Evolutionary conservation across 2,329 filamentous ascomycete genomes (phyloP), one percentile per base, ranked within the genome.

Genomic region (Boeremia lycopersici): DNA sequence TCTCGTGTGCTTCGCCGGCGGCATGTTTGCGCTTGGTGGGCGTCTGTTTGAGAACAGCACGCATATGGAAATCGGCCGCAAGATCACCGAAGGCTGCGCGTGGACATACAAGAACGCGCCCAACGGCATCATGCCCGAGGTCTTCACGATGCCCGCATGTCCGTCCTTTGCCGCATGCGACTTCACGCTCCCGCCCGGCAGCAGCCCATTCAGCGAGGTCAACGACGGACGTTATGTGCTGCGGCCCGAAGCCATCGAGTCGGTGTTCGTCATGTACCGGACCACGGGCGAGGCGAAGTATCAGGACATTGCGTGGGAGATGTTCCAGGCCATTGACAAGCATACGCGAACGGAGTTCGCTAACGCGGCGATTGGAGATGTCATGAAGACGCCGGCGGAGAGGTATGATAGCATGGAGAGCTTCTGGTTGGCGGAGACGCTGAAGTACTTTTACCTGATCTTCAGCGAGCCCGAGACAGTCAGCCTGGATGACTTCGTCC

Each of bases 101-200:
- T 87, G 83, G 83, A 79, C 84, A 2, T 87, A 87, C 67, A 78
- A 81, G 57, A 75, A 79, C 12, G 79, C 81, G 8, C 79, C 80
- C 1, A 76, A 80, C 1, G 84, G 84, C 1, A 81, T 87, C 54
- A 87, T 87, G 84, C 84, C 85, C 2, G 85, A 87, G 57, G 65
- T 71, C 0, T 79, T 79, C 53, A 78, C 76, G 48, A 77, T 83
- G 53, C 70, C 79, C 0, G 63, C 76, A 0, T 86, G 68, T 67
- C 76, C 61, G 68, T 76, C 68, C 52, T 71, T 52, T 48, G 71
- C 69, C 44, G 61, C 64, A 51, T 71, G 73, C 43, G 78, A 74
- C 10, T 76, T 75, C 73, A 62, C 77, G 64, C 63, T 72, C n/a
- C 44, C 67, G 38, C 55, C 67, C 61, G 47, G 73, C 74, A 11